These are phyloP conservation scores for Aphanomyces astaci DNA, from an alignment of 352 stramenopile genomes.

Conservation along the genomic window DNA sequence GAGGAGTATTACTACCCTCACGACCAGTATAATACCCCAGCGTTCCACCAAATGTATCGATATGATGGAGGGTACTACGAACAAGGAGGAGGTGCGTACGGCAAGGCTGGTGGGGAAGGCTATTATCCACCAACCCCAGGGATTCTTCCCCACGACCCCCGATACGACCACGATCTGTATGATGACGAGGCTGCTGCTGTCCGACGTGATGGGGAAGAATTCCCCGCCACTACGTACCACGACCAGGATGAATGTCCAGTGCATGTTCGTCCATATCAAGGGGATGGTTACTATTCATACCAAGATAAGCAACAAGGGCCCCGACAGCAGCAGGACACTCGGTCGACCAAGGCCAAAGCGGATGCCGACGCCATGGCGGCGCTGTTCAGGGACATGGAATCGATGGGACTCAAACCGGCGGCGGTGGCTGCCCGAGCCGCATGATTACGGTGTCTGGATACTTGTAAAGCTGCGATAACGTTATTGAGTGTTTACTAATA, in stretches of 20 bases:
- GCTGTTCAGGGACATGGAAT: constrained; percentile 12
- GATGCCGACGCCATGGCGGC: background rate
- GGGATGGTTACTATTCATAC: background rate
- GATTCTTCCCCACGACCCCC: no score
- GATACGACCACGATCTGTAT: constrained; percentile 10
- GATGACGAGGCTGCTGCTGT: background rate
- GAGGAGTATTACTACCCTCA: background rate
- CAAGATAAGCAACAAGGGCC: background rate
- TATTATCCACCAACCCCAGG: no score
- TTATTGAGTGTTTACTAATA: background rate
- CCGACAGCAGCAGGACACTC: background rate
- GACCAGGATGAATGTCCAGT: no score
- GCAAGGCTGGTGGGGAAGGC: no score
- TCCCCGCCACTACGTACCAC: constrained; percentile 1
- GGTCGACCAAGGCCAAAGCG: background rate
- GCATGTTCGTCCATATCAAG: no score
- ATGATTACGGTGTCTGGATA: constrained; percentile 7
- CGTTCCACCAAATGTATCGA: no score
- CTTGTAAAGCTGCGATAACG: background rate
- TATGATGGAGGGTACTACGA: background rate
- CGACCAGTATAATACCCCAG: background rate
- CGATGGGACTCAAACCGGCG: background rate
- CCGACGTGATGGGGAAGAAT: no score
- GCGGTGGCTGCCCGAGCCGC: background rate
- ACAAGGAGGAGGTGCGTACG: background rate